Conservation (phyloP, 2,329 filamentous ascomycete genomes). For the Cryphonectria nitschkei region DNA sequence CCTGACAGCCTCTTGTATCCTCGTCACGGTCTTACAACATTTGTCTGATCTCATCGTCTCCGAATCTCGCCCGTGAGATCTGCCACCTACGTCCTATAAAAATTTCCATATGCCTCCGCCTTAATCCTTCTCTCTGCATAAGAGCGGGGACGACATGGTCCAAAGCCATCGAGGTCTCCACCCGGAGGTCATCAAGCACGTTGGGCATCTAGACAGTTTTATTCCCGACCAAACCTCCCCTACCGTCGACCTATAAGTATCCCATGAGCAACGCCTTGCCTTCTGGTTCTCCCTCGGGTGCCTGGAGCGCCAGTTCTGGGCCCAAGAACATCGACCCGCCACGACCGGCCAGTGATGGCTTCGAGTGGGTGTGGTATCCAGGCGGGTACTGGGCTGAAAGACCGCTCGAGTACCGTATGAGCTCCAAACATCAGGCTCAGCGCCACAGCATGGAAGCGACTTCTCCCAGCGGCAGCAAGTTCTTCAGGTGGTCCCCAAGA, state of each 20-base stretch:
- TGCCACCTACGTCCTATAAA: background rate
- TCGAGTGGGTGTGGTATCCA: conserved; percentile 67
- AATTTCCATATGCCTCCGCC: background rate
- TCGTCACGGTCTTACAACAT: background rate
- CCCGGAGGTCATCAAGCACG: background rate
- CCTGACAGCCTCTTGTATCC: conserved; percentile 2
- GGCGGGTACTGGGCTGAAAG: conserved; percentile 67
- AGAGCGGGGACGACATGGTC: background rate
- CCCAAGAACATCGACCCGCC: conserved; percentile 52
- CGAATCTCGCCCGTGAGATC: background rate
- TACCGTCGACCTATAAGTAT: background rate
- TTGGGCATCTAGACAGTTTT: background rate
- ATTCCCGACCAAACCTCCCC: background rate
- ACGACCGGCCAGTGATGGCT: conserved; percentile 56
- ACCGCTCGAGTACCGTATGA: background rate
- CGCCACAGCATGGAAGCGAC: conserved; percentile 33
- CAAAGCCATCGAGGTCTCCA: background rate
- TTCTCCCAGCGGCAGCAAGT: conserved; percentile 43
- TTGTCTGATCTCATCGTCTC: background rate
- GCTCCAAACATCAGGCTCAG: conserved; percentile 3
- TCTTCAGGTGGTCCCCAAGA: conserved; percentile 23
- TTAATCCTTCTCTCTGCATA: background rate
- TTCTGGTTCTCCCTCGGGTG: conserved; percentile 20
- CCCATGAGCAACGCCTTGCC: conserved; percentile 28
- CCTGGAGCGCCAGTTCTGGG: conserved; percentile 15